Evolutionary conservation across 2,329 filamentous ascomycete genomes (phyloP).

Genomic region (Leptosphaerulina australis): DNA sequence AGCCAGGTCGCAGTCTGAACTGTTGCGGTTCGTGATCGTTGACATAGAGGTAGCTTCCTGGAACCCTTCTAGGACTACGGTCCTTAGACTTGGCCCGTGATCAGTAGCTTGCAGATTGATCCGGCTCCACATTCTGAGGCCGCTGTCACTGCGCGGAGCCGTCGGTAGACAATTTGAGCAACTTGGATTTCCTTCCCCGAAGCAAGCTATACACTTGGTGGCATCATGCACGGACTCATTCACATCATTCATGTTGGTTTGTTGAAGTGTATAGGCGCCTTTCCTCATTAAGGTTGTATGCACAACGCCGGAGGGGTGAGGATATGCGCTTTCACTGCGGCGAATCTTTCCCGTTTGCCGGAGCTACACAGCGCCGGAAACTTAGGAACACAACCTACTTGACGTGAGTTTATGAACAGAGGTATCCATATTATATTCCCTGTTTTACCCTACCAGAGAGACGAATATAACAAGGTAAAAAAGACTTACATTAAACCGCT

Average conservation of each 20-base stretch:
- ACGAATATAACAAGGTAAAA: too few relatives aligned
- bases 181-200: conserved; percentile 30
- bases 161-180: conserved; percentile 42
- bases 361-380: conserved; percentile 31
- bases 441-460: background rate
- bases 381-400: conserved; percentile 23
- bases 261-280: conserved; percentile 7
- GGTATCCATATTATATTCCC: background rate
- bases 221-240: conserved; percentile 3
- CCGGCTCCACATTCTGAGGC: conserved; percentile 18
- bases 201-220: conserved; percentile 18
- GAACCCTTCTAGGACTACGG: conserved; percentile 24
- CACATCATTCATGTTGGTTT: conserved; percentile 9
- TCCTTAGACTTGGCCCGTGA: conserved; percentile 15
- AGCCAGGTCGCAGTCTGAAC: conserved; percentile 28
- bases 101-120: conserved; percentile 17
- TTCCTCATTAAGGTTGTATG: conserved; percentile 23
- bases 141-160: conserved; percentile 31
- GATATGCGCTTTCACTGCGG: conserved; percentile 14
- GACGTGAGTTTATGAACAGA: conserved; percentile 7
- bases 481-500: background rate
- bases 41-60: conserved; percentile 10
- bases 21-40: conserved; percentile 25
- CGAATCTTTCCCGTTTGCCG: conserved; percentile 28
- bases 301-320: conserved; percentile 16